Evolutionary conservation across 345 rosid genomes (phyloP).

Genomic region (Durio zibethinus): DNA sequence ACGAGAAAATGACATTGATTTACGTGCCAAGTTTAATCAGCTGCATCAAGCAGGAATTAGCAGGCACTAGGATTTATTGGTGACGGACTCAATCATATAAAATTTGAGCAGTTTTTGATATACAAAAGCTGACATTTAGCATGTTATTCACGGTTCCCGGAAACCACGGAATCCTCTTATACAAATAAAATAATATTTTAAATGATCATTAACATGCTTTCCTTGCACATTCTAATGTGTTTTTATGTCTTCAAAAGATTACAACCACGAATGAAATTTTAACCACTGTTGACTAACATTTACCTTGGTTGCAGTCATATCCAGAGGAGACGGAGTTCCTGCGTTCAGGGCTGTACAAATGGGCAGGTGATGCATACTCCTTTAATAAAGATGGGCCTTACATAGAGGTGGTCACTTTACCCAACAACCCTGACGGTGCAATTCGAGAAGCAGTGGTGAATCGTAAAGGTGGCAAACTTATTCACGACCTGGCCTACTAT

Average conservation of each 20-base stretch:
- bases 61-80: not conserved
- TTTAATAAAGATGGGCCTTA: slow-evolving; percentile 57
- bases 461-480: slow-evolving; percentile 47
- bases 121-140: not conserved
- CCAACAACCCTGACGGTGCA: slow-evolving; percentile 83
- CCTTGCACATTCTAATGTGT: not conserved
- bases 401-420: slow-evolving; percentile 72
- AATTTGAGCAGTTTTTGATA: not conserved
- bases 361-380: slow-evolving; percentile 77
- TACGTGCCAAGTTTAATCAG: not conserved
- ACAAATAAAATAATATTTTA: not conserved
- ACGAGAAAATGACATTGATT: not conserved
- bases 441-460: slow-evolving; percentile 67
- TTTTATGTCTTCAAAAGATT: not conserved
- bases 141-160: not conserved
- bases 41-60: not conserved
- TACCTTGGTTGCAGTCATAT: slow-evolving; percentile 45
- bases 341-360: slow-evolving; percentile 62
- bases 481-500: slow-evolving; percentile 84
- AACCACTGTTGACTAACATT: not conserved
- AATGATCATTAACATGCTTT: not conserved
- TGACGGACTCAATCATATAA: not conserved
- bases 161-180: not conserved
- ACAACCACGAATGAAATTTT: not conserved
- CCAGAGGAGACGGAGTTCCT: slow-evolving; percentile 49